Conservation (phyloP, 208 protist genomes). For the Trypanosoma congolense region DNA sequence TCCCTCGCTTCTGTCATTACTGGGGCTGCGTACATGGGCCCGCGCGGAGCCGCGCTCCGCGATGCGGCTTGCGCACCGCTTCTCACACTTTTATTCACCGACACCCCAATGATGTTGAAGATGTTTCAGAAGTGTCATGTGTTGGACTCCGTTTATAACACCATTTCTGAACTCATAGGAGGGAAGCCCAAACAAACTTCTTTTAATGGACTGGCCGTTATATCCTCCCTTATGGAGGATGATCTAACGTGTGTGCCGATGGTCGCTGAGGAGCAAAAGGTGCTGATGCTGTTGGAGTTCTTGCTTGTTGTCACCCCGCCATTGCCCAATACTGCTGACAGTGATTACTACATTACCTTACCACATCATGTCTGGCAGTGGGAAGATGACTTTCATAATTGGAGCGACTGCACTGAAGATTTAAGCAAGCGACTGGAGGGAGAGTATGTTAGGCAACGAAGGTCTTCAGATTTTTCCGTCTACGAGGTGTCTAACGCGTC, state of each 20-base stretch:
- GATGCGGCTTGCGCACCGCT: slow-evolving; percentile 20
- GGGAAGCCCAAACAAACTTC: slow-evolving; percentile 2
- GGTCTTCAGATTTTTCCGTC: slow-evolving; percentile 3
- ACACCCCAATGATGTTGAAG: slow-evolving; percentile 9
- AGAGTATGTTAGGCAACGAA: slow-evolving; percentile 51
- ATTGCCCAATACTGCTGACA: slow-evolving; percentile 25
- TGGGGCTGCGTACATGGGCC: slow-evolving; percentile 7
- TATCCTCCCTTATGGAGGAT: slow-evolving; percentile 18
- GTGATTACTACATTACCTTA: slow-evolving; percentile 48
- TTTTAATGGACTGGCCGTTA: slow-evolving; percentile 12
- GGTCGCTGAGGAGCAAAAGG: slow-evolving; percentile 51
- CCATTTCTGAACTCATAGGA: slow-evolving; percentile 7
- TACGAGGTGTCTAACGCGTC: slow-evolving; percentile 10
- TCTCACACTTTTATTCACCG: slow-evolving; percentile 18
- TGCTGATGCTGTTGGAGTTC: slow-evolving; percentile 65
- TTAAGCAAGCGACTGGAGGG: slow-evolving; percentile 48
- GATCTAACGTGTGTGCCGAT: slow-evolving; percentile 51
- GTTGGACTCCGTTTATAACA: slow-evolving; percentile 18
- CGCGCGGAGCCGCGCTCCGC: slow-evolving; percentile 9
- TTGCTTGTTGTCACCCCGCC: slow-evolving; percentile 54
- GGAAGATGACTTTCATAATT: slow-evolving; percentile 86
- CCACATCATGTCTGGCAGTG: slow-evolving; percentile 68
- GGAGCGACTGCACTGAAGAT: slow-evolving; percentile 47
- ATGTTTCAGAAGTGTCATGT: slow-evolving; percentile 22
- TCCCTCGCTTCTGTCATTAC: slow-evolving; percentile 12